Conservation (phyloP, 1,139 yeast species). For the Kodamaea plutei region DNA sequence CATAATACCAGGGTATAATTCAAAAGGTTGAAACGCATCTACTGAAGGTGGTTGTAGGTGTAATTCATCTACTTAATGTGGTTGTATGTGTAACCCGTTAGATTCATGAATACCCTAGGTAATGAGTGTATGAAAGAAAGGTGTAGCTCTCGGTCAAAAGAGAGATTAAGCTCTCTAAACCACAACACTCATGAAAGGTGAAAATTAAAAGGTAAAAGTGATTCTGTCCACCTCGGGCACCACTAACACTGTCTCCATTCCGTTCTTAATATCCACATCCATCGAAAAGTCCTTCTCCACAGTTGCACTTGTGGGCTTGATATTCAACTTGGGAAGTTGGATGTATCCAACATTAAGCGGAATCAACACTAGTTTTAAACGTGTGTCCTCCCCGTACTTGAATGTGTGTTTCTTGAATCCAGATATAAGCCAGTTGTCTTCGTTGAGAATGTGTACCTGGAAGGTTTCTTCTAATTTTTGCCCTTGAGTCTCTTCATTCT, state of each 20-base stretch:
- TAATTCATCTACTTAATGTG: too few relatives aligned
- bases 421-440: slow-evolving; percentile 63
- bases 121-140: too few relatives aligned
- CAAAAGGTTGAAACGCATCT: too few relatives aligned
- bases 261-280: slow-evolving; percentile 65
- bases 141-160: too few relatives aligned
- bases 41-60: too few relatives aligned
- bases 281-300: slow-evolving; percentile 34
- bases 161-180: too few relatives aligned
- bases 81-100: too few relatives aligned
- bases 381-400: slow-evolving; percentile 20
- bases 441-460: slow-evolving; percentile 30
- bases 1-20: too few relatives aligned
- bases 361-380: slow-evolving; percentile 47
- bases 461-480: slow-evolving; percentile 13
- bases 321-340: slow-evolving; percentile 47
- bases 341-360: slow-evolving; percentile 78
- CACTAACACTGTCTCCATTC: slow-evolving; percentile 64
- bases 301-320: slow-evolving; percentile 2
- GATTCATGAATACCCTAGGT: too few relatives aligned
- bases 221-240: slow-evolving; percentile 66
- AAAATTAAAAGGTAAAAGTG: slow-evolving; percentile 54
- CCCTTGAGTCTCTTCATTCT: too few relatives aligned
- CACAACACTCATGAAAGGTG: too few relatives aligned
- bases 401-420: slow-evolving; percentile 58